These are phyloP conservation scores for Priceomyces castillae DNA, from an alignment of 805 yeast genomes.

Conservation along the genomic window DNA sequence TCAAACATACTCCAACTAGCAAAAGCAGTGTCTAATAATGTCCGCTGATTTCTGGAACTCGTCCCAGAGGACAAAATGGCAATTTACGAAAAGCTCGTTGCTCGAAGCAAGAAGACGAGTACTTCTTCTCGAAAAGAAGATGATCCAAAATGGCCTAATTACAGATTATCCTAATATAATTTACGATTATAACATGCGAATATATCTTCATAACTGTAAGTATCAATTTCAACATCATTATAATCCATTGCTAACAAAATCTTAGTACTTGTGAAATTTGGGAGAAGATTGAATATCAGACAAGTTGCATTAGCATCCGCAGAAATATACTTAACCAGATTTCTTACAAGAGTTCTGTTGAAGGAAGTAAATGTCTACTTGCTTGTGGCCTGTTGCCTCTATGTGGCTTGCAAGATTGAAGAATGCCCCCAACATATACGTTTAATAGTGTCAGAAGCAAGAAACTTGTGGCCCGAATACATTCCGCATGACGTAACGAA, in stretches of 20 bases:
- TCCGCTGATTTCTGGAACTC: conserved; percentile 89
- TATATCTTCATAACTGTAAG: conserved; percentile 65
- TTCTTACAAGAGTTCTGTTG: conserved; percentile 66
- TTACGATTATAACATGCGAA: conserved; percentile 63
- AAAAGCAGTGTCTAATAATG: conserved; percentile 32
- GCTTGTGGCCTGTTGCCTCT: conserved; percentile 78
- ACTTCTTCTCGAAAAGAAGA: conserved; percentile 38
- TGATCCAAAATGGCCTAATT: conserved; percentile 43
- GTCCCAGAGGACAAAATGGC: conserved; percentile 81
- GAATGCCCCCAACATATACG: conserved; percentile 94
- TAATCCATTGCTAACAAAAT: conserved; percentile 7
- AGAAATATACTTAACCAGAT: conserved; percentile 78
- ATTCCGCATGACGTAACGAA: conserved; percentile 89
- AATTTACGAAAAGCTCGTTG: conserved; percentile 63
- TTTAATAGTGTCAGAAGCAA: conserved; percentile 76
- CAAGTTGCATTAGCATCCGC: conserved; percentile 88
- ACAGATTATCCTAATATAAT: conserved; percentile 44
- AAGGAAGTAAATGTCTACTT: conserved; percentile 82
- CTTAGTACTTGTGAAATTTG: conserved; percentile 63
- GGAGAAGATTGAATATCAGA: conserved; percentile 71
- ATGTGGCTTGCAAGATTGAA: conserved; percentile 89
- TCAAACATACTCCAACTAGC: too few relatives aligned
- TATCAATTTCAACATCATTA: not conserved
- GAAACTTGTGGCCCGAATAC: conserved; percentile 92
- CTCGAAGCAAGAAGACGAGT: conserved; percentile 43